Base-by-base conservation (phyloP, 2,329 filamentous ascomycete genomes). In the Trichothecium sympodiale region DNA sequence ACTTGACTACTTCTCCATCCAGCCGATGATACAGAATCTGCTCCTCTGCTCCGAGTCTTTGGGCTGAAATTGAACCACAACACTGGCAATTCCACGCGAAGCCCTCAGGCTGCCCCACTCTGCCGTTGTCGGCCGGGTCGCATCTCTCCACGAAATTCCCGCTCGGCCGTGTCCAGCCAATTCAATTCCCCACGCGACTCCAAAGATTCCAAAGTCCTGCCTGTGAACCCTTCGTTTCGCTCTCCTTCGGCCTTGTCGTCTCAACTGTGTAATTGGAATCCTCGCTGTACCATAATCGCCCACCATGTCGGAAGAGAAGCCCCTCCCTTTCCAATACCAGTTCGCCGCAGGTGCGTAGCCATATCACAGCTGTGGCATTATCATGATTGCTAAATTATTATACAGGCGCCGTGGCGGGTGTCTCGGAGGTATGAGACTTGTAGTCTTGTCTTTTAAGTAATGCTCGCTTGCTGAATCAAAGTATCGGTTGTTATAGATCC, bases 241-340 rank as follows among this genome's bases (percentile, higher is more conserved):
- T 25, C 20, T 25, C 20, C 20, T 12, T 18, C 25, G 29, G 15
- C 29, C 12, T 16, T 14, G 13, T 31, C 15, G 10, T 15, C 17
- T 16, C 29, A 27, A 27, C 20, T n/a, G n/a, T 28, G 14, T 35
- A 27, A 26, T 16, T 18, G 25, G 15, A n/a, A 23, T 28, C 8
- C n/a, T 8, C 34, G 15, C 6, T 3, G 12, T 28, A 13, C 20
- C 27, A 18, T 29, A 34, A 30, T 39, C 43, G 46, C 51, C 54
- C 65, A 69, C 52, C 50, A 83, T 82, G 78, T 69, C 77, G 45
- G 55, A 67, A 45, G 63, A 74, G 35, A 82, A 86, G 65, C 85
- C 88, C 40, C 77, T 95, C 49, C 86, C 86, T 40, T 95, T 95
- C 64, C 62, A 77, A 50, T 95, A 95, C 77, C 88, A 94, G 68